Evolutionary conservation across 129 eudicot species (phyloP).

Genomic region (Flaveria brownii): DNA sequence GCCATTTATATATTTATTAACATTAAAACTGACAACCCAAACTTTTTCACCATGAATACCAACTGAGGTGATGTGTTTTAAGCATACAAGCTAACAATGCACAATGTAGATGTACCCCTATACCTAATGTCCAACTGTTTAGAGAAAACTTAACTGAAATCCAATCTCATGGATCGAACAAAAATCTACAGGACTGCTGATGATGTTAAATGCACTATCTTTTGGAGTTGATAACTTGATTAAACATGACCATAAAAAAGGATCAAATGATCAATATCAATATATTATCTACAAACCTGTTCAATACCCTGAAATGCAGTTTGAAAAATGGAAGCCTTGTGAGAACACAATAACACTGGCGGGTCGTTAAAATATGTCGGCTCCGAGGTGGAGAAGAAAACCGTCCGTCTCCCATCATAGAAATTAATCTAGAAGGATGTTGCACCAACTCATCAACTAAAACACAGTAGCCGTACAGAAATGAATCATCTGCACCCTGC

Average conservation of each 20-base stretch:
- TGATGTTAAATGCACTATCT: not conserved
- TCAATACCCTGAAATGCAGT: slow-evolving; percentile 89
- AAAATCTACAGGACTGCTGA: not conserved
- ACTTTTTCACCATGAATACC: too few relatives aligned
- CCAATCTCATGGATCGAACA: not conserved
- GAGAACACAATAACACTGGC: slow-evolving; percentile 94
- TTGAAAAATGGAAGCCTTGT: slow-evolving; percentile 91
- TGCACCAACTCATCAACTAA: slow-evolving; percentile 89
- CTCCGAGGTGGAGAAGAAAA: slow-evolving; percentile 44
- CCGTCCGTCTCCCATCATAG: slow-evolving; percentile 65
- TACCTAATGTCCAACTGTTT: not conserved
- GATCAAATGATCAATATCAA: too few relatives aligned
- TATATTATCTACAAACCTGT: slow-evolving; percentile 45
- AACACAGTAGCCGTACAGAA: slow-evolving; percentile 92
- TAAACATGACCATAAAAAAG: too few relatives aligned
- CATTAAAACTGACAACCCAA: not conserved
- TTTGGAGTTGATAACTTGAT: not conserved
- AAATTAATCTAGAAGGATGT: slow-evolving; percentile 80
- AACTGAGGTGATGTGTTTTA: not conserved
- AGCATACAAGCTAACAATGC: not conserved
- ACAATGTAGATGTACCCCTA: not conserved
- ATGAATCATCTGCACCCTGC: slow-evolving; percentile 95
- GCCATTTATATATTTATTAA: not conserved
- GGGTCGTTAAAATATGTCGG: slow-evolving; percentile 81
- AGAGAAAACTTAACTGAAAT: not conserved